These are phyloP conservation scores for Mariannaea elegans DNA, from an alignment of 2,329 filamentous ascomycete species.

Conservation along the genomic window DNA sequence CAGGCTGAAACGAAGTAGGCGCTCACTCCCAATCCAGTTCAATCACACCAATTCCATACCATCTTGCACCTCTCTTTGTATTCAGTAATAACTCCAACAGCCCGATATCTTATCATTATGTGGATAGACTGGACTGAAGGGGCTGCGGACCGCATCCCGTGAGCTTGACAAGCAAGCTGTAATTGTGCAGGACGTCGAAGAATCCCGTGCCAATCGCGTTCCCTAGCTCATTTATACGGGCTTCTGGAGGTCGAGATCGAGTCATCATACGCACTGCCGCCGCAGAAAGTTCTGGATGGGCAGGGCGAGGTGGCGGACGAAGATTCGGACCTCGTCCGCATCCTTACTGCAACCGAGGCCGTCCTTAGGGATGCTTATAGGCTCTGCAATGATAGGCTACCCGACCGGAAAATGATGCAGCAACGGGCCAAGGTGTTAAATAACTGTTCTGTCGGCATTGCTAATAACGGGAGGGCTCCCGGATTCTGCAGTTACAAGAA, in stretches of 20 bases:
- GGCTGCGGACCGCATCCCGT: no score
- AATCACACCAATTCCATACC: no score
- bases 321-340: background rate
- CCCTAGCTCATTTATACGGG: slow-evolving; percentile 4
- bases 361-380: background rate
- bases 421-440: background rate
- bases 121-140: no score
- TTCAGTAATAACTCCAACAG: no score
- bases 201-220: background rate
- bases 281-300: no score
- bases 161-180: slow-evolving; percentile 1
- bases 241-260: background rate
- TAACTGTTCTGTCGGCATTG: background rate
- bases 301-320: no score
- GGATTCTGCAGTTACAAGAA: slow-evolving; percentile 5
- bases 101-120: no score
- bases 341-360: background rate
- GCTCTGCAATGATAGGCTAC: background rate
- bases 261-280: background rate
- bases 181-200: background rate
- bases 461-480: background rate
- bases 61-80: no score
- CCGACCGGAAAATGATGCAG: background rate
- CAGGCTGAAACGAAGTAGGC: no score
- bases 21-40: no score